These are phyloP conservation scores for Leccinum subtestaceum DNA, from an alignment of 768 basidiomycete genomes.

Conservation along the genomic window DNA sequence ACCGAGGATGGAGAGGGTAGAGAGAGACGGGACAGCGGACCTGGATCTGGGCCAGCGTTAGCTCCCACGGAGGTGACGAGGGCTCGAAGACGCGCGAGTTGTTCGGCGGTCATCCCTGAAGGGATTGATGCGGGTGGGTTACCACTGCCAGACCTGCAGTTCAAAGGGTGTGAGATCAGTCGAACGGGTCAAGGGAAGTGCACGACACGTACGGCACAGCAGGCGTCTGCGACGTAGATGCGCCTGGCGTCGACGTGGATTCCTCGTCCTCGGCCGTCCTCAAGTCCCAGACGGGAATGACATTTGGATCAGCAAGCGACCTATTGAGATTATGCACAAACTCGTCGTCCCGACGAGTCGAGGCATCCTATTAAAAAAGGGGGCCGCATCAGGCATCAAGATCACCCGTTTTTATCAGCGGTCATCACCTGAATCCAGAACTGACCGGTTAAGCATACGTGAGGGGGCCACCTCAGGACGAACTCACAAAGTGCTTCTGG, in stretches of 20 bases:
- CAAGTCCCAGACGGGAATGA: constrained; percentile 56
- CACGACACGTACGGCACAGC: constrained; percentile 25
- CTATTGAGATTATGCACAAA: constrained; percentile 72
- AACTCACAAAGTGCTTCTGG: constrained; percentile 82
- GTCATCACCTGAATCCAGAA: constrained; percentile 81
- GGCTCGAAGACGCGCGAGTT: constrained; percentile 59
- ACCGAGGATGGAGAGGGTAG: background rate
- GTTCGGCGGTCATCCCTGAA: constrained; percentile 50
- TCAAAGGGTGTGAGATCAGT: background rate
- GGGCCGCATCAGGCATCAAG: background rate
- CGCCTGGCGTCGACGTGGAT: constrained; percentile 41
- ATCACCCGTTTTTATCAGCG: background rate
- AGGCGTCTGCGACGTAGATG: constrained; percentile 35
- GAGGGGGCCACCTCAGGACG: background rate
- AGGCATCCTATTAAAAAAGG: constrained; percentile 52
- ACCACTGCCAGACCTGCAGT: constrained; percentile 10
- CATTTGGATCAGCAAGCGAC: constrained; percentile 64
- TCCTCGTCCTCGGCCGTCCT: constrained; percentile 40
- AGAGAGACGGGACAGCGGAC: constrained; percentile 7
- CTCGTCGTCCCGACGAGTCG: constrained; percentile 64
- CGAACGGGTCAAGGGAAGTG: background rate
- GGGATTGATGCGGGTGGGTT: constrained; percentile 7
- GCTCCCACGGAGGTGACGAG: constrained; percentile 49
- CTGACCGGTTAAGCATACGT: constrained; percentile 34
- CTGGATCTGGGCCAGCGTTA: constrained; percentile 19